A percentile compares a stretch with the other conserved stretches of the same genome.
phyloP scores from a whole-genome alignment of 352 stramenopile genomes.

The Pythium aristosporum region DNA sequence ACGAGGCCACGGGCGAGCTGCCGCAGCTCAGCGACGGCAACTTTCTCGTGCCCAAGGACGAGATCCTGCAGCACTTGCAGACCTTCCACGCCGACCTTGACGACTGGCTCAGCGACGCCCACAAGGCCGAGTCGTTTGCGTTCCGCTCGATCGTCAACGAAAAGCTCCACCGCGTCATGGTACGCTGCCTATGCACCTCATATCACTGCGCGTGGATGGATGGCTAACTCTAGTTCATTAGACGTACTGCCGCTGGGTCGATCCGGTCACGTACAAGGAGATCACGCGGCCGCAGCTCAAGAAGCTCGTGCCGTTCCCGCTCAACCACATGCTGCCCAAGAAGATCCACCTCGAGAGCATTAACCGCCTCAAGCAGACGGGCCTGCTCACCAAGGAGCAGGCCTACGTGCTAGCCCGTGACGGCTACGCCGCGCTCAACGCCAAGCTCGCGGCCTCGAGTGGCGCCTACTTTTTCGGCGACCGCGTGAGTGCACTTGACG shows the following conservation, averaged over 20 bases:
- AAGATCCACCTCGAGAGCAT: conserved; percentile 80
- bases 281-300: conserved; percentile 82
- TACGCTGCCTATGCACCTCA: neutral
- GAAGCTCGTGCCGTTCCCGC: conserved; percentile 77
- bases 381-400: conserved; percentile 72
- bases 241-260: conserved; percentile 83
- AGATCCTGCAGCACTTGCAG: conserved; percentile 87
- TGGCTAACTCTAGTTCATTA: conserved; percentile 10
- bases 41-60: conserved; percentile 79
- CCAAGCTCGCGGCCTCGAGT: conserved; percentile 62
- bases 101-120: conserved; percentile 53
- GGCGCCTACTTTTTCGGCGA: conserved; percentile 72
- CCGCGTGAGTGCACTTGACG: conserved; percentile 67
- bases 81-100: conserved; percentile 88
- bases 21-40: conserved; percentile 86
- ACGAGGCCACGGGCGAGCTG: conserved; percentile 78
- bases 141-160: conserved; percentile 82
- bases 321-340: conserved; percentile 83
- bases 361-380: conserved; percentile 49
- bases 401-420: conserved; percentile 82
- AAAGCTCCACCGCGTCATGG: conserved; percentile 79
- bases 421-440: conserved; percentile 83
- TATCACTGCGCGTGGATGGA: too few species aligned
- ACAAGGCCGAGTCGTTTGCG: conserved; percentile 81
- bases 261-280: conserved; percentile 81